Base-by-base conservation (phyloP, 176 grass and related monocot genomes). In the Metroxylon sagu region DNA sequence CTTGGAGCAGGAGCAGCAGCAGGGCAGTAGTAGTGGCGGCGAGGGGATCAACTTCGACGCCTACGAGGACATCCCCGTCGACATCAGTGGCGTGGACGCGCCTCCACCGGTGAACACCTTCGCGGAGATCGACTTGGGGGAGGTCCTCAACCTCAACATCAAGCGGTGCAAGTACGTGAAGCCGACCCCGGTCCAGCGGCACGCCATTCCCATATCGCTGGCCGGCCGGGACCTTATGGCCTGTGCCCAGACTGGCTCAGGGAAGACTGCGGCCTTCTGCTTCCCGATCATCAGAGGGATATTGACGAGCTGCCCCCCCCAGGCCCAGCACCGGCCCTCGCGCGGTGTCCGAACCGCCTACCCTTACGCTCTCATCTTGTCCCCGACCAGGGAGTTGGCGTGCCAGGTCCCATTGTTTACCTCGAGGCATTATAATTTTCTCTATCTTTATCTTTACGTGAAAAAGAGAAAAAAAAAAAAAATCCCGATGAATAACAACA, bases 231-330 rank as follows among this genome's bases (percentile, higher is more conserved):
- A 87, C 64, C 80, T 90, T 26, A 87, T 90, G 91, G 83, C 83
- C 16, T 89, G 90, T 67, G 83, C 86, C 52, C 90, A 95, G 69
- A 95, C 90, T 0, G 86, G 90, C 3, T 95, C 86, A 18, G 86
- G 90, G 26, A 95, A 90, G 77, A 95, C 90, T 1, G 90, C 90
- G 52, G 86, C 86, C 5, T 96, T 90, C 77, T 90, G 83, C 80
- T 68, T 96, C 54, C 91, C 86, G 2, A 66, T 90, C 54, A 64
- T 95, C 0, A 78, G 74, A 62, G 71, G 68, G 3, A 61, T 81
- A 25, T 29, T 57, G n/a, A 74, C 39, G 29, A 57, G 19, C 14
- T 19, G 27, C 16, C 15, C 66, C 0, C 51, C 31, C 17, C 54
- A 5, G 18, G 2, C 30, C 51, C 18, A 27, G 39, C 3, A 50